phyloP scores from a whole-genome alignment of 2,329 filamentous ascomycete genomes.

The Stagonosporopsis cucurbitacearum region DNA sequence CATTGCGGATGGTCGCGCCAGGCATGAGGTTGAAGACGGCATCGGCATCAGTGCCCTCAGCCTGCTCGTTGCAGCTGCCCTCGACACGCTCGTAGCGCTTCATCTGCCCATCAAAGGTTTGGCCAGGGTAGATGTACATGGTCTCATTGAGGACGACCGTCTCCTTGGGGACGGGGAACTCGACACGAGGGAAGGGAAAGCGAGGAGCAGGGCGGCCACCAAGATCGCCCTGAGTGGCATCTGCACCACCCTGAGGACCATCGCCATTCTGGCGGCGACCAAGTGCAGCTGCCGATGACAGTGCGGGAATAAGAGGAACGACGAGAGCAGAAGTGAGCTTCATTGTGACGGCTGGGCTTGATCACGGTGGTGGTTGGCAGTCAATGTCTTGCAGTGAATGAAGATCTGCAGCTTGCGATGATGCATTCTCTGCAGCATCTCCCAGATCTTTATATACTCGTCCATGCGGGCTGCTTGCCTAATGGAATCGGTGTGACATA shows the following conservation, averaged over 20 bases:
- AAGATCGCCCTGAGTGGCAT: slow-evolving; percentile 33
- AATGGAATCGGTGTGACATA: neutral
- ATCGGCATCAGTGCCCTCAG: slow-evolving; percentile 35
- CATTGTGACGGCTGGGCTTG: slow-evolving; percentile 15
- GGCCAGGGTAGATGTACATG: slow-evolving; percentile 32
- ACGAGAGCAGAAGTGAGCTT: slow-evolving; percentile 28
- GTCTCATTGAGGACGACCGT: slow-evolving; percentile 35
- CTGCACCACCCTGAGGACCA: slow-evolving; percentile 28
- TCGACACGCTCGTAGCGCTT: slow-evolving; percentile 36
- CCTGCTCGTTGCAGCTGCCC: slow-evolving; percentile 35
- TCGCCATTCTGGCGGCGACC: slow-evolving; percentile 31
- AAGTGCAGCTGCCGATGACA: slow-evolving; percentile 28
- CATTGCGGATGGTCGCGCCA: slow-evolving; percentile 31
- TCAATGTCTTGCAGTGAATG: slow-evolving; percentile 2
- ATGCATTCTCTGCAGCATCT: slow-evolving; percentile 14
- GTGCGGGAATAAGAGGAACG: slow-evolving; percentile 29
- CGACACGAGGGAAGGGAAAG: slow-evolving; percentile 31
- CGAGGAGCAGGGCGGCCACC: slow-evolving; percentile 29
- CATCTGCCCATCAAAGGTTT: slow-evolving; percentile 36
- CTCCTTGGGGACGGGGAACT: slow-evolving; percentile 33
- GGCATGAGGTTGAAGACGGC: slow-evolving; percentile 34
- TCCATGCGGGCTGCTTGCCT: slow-evolving; percentile 4
- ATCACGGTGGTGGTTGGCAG: neutral
- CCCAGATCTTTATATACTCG: slow-evolving; percentile 15
- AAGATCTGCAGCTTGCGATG: slow-evolving; percentile 17